phyloP scores from a whole-genome alignment of 805 yeast genomes.

The Kazachstania kunashirensis region DNA sequence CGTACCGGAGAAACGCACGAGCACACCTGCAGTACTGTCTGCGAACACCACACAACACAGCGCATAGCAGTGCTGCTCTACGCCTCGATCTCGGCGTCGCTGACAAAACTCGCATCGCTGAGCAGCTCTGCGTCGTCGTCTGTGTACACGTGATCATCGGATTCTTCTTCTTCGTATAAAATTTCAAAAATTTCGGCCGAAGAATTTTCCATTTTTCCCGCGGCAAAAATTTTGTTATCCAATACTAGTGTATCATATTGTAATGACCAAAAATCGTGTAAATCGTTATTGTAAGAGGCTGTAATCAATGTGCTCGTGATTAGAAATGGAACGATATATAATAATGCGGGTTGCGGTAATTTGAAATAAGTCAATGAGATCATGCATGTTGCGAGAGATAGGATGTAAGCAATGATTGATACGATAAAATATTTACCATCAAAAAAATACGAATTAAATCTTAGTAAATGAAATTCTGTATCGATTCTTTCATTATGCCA shows the following conservation, averaged over 20 bases:
- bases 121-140: too few species aligned
- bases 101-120: too few species aligned
- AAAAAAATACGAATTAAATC: conserved; percentile 22
- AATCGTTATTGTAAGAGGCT: conserved; percentile 36
- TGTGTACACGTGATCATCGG: too few species aligned
- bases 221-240: conserved; percentile 3
- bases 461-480: conserved; percentile 33
- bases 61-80: too few species aligned
- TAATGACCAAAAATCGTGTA: conserved; percentile 33
- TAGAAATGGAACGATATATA: conserved; percentile 49
- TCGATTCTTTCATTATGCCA: conserved; percentile 28
- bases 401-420: conserved; percentile 38
- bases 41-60: too few species aligned
- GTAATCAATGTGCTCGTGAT: conserved; percentile 27
- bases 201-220: too few species aligned
- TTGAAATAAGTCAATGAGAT: conserved; percentile 31
- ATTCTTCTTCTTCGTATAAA: too few species aligned
- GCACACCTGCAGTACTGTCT: too few species aligned
- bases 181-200: too few species aligned
- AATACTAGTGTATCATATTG: conserved; percentile 17
- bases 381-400: conserved; percentile 39
- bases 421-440: conserved; percentile 37
- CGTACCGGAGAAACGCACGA: too few species aligned
- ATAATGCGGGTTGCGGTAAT: conserved; percentile 57
- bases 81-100: too few species aligned